Conservation (phyloP, 2,329 filamentous ascomycete genomes). For the Xylaria hypoxylon region DNA sequence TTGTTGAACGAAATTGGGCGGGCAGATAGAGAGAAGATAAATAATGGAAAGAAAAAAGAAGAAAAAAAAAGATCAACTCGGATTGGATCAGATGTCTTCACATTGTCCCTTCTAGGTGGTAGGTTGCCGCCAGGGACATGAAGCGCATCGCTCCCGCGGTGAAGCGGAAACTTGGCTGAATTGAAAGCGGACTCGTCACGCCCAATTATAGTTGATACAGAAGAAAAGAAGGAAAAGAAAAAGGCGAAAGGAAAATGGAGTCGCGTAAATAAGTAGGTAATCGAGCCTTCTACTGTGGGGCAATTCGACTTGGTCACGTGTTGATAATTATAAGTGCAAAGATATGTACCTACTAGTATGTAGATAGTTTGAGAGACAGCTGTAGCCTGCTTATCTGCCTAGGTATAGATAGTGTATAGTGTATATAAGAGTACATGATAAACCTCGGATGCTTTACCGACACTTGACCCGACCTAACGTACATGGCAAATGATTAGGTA, state of each 20-base stretch:
- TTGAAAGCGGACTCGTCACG: slow-evolving; percentile 75
- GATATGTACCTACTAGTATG: too few species aligned
- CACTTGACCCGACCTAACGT: too few species aligned
- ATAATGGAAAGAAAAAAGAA: background rate
- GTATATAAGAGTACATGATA: too few species aligned
- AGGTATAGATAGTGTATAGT: background rate
- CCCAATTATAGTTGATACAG: slow-evolving; percentile 80
- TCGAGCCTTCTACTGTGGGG: slow-evolving; percentile 2
- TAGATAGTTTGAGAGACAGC: too few species aligned
- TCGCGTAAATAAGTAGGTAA: slow-evolving; percentile 12
- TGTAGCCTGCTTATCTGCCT: background rate
- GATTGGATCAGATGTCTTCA: slow-evolving; percentile 72
- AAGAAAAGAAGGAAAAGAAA: slow-evolving; percentile 56
- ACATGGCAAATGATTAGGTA: too few species aligned
- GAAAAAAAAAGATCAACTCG: slow-evolving; percentile 41
- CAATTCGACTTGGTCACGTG: slow-evolving; percentile 13
- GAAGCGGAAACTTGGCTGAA: slow-evolving; percentile 66
- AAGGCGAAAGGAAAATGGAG: slow-evolving; percentile 29
- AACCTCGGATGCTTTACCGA: too few species aligned
- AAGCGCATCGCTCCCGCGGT: slow-evolving; percentile 69
- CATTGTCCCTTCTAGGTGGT: slow-evolving; percentile 74
- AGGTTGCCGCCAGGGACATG: slow-evolving; percentile 71
- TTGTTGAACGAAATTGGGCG: background rate
- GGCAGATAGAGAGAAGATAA: background rate
- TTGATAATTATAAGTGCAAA: background rate